Percentiles rank a stretch among this genome's conserved stretches.
These are phyloP conservation scores for Geranium rotundifolium DNA, from an alignment of 345 rosid genomes.

Conservation along the genomic window DNA sequence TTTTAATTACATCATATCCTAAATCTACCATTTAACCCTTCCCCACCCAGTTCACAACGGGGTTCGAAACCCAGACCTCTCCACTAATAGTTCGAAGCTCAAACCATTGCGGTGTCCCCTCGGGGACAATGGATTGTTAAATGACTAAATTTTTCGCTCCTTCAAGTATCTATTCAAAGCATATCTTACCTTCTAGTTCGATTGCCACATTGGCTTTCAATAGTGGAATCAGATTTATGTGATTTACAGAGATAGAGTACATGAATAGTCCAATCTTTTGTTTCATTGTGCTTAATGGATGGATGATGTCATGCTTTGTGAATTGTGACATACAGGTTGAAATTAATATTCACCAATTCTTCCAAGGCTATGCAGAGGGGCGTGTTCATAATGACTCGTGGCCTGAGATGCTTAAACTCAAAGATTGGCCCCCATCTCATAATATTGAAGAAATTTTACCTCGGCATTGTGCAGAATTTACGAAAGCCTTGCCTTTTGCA, in stretches of 20 bases:
- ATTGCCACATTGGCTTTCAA: neutral
- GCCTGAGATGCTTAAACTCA: slow-evolving; percentile 93
- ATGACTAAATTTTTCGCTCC: neutral
- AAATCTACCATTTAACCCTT: too few relatives aligned
- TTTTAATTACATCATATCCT: too few relatives aligned
- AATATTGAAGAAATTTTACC: slow-evolving; percentile 73
- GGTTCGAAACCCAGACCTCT: too few relatives aligned
- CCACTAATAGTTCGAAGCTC: too few relatives aligned
- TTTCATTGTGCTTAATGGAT: neutral
- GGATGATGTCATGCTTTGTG: neutral
- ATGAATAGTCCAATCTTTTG: neutral
- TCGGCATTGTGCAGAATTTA: slow-evolving; percentile 83
- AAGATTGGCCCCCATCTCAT: slow-evolving; percentile 97
- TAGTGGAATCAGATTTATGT: neutral
- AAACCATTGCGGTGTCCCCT: too few relatives aligned
- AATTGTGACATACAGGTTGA: slow-evolving; percentile 36
- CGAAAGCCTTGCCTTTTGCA: slow-evolving; percentile 67
- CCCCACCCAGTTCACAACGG: too few relatives aligned
- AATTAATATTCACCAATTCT: slow-evolving; percentile 50
- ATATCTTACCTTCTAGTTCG: neutral
- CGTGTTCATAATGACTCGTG: slow-evolving; percentile 59
- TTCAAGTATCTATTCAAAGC: neutral
- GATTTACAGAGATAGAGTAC: neutral
- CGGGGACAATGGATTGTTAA: too few relatives aligned
- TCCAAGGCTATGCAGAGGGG: slow-evolving; percentile 74